Evolutionary conservation across 768 basidiomycete species (phyloP).

Genomic region (Dictyophora rubrovolvata): DNA sequence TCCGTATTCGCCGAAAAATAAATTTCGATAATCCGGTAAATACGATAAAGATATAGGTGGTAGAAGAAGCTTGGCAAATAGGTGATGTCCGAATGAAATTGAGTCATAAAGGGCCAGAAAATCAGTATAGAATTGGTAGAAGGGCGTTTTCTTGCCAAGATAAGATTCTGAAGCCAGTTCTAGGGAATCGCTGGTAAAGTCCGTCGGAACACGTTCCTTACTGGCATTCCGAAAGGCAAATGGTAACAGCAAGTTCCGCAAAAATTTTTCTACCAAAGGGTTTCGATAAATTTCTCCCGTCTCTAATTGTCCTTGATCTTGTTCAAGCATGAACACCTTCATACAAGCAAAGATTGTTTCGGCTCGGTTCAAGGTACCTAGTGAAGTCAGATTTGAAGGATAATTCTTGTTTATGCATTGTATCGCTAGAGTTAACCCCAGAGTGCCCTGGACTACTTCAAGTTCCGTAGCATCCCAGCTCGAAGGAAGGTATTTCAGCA

Average conservation of each 20-base stretch:
- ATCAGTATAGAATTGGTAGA: slow-evolving; percentile 92
- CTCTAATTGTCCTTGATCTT: slow-evolving; percentile 49
- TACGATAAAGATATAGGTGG: slow-evolving; percentile 71
- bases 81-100: slow-evolving; percentile 73
- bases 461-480: slow-evolving; percentile 74
- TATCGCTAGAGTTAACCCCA: slow-evolving; percentile 48
- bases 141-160: slow-evolving; percentile 62
- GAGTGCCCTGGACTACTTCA: slow-evolving; percentile 59
- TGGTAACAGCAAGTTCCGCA: slow-evolving; percentile 49
- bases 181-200: slow-evolving; percentile 23
- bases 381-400: slow-evolving; percentile 9
- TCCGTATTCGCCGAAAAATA: slow-evolving; percentile 72
- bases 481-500: slow-evolving; percentile 56
- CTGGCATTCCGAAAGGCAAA: slow-evolving; percentile 23
- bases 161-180: slow-evolving; percentile 47
- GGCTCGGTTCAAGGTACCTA: slow-evolving; percentile 31
- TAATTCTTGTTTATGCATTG: slow-evolving; percentile 36
- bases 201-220: slow-evolving; percentile 20
- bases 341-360: slow-evolving; percentile 70
- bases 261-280: slow-evolving; percentile 41
- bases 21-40: slow-evolving; percentile 71
- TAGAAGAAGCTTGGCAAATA: slow-evolving; percentile 68
- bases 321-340: slow-evolving; percentile 95
- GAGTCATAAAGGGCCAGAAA: slow-evolving; percentile 85
- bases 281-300: slow-evolving; percentile 76